phyloP scores from a whole-genome alignment of 2,329 filamentous ascomycete genomes.

The Fusarium coffeatum region DNA sequence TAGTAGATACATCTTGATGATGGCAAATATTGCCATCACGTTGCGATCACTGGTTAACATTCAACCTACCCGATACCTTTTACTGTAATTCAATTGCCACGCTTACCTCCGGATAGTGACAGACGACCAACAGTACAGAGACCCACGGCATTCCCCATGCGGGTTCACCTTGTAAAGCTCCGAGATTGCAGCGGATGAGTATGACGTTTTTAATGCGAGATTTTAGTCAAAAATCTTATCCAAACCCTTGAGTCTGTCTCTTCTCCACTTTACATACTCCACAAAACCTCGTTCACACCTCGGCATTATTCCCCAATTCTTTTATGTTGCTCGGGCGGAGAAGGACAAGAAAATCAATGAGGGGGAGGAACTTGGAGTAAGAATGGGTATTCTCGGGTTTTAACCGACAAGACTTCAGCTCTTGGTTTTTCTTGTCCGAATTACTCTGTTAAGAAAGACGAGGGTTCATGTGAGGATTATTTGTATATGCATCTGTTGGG shows the following conservation, averaged over 20 bases:
- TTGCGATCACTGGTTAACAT: neutral
- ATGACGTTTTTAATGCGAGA: constrained; percentile 26
- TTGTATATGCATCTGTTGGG: neutral
- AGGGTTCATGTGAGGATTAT: no score
- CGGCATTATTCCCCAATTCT: constrained; percentile 33
- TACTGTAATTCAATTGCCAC: constrained; percentile 1
- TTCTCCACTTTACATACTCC: constrained; percentile 25
- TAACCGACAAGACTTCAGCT: neutral
- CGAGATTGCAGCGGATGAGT: constrained; percentile 1
- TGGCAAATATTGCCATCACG: neutral
- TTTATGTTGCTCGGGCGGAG: constrained; percentile 7
- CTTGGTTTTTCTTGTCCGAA: no score
- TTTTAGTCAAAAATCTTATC: constrained; percentile 16
- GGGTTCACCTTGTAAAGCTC: neutral
- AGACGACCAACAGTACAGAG: neutral
- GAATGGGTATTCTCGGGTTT: constrained; percentile 20
- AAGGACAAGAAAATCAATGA: constrained; percentile 4
- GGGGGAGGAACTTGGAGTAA: constrained; percentile 26
- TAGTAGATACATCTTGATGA: neutral
- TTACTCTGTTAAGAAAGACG: no score
- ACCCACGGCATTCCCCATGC: constrained; percentile 1
- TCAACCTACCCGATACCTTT: constrained; percentile 14
- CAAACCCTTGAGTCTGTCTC: neutral
- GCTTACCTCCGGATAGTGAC: neutral
- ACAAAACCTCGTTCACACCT: constrained; percentile 16